phyloP scores from a whole-genome alignment of 1,139 yeast genomes.

The Yamadazyma jaroonii region DNA sequence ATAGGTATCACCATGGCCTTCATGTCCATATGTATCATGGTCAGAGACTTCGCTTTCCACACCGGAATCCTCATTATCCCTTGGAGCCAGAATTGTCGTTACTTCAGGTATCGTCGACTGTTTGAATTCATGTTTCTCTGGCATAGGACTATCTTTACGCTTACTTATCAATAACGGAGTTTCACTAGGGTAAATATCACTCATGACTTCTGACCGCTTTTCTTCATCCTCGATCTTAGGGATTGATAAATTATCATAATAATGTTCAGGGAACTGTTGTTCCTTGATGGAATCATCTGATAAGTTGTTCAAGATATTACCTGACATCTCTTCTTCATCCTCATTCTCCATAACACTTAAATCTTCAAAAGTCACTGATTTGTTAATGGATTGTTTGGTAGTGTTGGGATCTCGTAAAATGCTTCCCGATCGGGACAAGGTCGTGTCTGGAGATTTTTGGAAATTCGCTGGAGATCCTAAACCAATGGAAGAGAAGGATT shows the following conservation, averaged over 20 bases:
- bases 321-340: constrained; percentile 10
- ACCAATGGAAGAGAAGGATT: constrained; percentile 9
- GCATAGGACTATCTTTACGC: constrained; percentile 8
- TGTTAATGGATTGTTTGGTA: constrained; percentile 20
- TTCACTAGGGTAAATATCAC: constrained; percentile 40
- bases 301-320: neutral
- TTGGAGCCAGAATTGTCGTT: too few species aligned
- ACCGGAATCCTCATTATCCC: too few species aligned
- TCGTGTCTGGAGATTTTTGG: constrained; percentile 16
- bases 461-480: constrained; percentile 16
- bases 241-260: constrained; percentile 19
- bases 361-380: constrained; percentile 43
- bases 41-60: too few species aligned
- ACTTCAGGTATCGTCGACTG: too few species aligned
- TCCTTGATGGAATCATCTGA: constrained; percentile 9
- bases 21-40: too few species aligned
- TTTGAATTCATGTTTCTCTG: neutral
- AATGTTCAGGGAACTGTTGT: constrained; percentile 21
- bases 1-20: too few species aligned
- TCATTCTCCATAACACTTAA: constrained; percentile 31
- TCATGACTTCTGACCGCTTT: constrained; percentile 36
- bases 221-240: constrained; percentile 22
- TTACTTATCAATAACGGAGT: constrained; percentile 40
- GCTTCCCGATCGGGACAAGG: constrained; percentile 17
- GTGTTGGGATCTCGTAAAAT: constrained; percentile 15